phyloP scores from a whole-genome alignment of 345 rosid genomes.

The Gossypium stocksii region DNA sequence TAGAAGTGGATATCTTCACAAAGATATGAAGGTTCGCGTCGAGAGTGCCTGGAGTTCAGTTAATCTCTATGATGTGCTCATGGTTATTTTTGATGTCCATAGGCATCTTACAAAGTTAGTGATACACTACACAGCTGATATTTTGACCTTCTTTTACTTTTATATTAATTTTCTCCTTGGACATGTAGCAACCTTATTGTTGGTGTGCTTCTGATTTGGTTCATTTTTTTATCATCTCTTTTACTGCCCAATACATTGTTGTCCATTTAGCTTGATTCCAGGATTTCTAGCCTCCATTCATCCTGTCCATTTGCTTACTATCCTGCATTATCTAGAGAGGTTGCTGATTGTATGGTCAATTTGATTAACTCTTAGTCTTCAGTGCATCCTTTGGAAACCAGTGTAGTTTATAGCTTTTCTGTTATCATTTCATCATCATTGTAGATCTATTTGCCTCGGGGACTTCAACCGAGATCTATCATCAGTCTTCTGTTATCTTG shows the following conservation, averaged over 20 bases:
- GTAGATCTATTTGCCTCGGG: neutral
- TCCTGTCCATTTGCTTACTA: neutral
- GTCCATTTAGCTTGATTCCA: neutral
- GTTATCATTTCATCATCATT: neutral
- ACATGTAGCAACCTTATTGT: conserved; percentile 1
- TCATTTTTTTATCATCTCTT: neutral
- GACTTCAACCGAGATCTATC: conserved; percentile 4
- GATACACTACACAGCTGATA: conserved; percentile 1
- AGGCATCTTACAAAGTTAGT: conserved; percentile 82
- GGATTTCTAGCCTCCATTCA: neutral
- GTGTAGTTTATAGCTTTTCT: neutral
- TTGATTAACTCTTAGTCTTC: neutral
- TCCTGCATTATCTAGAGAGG: neutral
- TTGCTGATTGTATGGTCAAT: neutral
- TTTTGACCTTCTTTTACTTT: neutral
- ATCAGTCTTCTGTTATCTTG: neutral
- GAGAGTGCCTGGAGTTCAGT: conserved; percentile 81
- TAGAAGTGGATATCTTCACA: conserved; percentile 57
- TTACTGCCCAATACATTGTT: neutral
- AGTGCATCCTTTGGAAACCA: neutral
- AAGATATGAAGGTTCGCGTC: conserved; percentile 75
- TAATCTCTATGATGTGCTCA: conserved; percentile 71
- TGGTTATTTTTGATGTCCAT: conserved; percentile 87
- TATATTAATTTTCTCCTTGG: neutral
- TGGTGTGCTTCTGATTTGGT: neutral